Evolutionary conservation across 2,329 filamentous ascomycete genomes (phyloP).

Genomic region (Aspergillus alliaceus): DNA sequence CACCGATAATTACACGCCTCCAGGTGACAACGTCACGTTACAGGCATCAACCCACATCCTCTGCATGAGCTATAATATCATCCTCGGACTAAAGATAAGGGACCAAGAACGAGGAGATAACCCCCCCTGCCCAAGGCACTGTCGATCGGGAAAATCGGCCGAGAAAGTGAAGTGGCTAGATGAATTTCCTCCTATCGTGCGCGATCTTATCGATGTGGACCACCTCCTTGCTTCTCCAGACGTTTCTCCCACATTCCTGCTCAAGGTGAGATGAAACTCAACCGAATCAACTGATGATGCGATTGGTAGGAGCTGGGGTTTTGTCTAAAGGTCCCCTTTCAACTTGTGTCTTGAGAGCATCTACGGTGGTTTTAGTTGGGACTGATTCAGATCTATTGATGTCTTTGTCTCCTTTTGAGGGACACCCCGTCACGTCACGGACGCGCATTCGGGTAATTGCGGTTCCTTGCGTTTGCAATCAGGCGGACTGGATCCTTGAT

Average conservation of each 20-base stretch:
- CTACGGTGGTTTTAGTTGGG: not conserved
- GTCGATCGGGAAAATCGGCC: constrained; percentile 3
- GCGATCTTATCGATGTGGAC: constrained; percentile 14
- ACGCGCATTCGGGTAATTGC: not conserved
- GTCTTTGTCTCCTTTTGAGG: not conserved
- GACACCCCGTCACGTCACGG: too few species aligned
- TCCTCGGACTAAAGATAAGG: not conserved
- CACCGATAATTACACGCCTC: not conserved
- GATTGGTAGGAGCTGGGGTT: not conserved
- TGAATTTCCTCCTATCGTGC: constrained; percentile 13
- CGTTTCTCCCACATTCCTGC: constrained; percentile 6
- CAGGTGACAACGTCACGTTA: not conserved
- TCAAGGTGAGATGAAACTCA: constrained; percentile 4
- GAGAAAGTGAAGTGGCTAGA: constrained; percentile 5
- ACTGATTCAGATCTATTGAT: not conserved
- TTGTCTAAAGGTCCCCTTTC: not conserved
- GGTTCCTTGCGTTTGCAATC: not conserved
- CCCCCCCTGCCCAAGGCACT: not conserved
- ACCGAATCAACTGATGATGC: not conserved
- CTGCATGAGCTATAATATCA: not conserved
- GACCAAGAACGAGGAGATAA: not conserved
- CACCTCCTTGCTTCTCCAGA: constrained; percentile 11
- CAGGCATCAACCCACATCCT: not conserved
- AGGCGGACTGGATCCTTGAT: not conserved
- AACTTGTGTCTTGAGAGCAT: not conserved